Evolutionary conservation across 768 basidiomycete species (phyloP).

Genomic region (Rhizopogon sp.): DNA sequence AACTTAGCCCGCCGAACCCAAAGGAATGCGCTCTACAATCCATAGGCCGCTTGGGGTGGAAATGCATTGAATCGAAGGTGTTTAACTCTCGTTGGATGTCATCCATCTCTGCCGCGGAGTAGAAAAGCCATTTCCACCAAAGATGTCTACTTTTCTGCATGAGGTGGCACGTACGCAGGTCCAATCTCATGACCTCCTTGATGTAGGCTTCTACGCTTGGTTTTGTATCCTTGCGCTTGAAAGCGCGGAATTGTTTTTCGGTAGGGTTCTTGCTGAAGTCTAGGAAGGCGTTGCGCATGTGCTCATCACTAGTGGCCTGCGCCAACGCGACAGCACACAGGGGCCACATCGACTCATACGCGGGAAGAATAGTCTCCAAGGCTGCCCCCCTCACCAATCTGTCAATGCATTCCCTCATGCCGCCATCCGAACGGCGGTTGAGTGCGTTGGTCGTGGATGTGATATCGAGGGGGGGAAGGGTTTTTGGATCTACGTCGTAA

Average conservation of each 20-base stretch:
- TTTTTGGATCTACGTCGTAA: slow-evolving; percentile 18
- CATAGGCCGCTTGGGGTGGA: slow-evolving; percentile 22
- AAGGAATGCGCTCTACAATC: slow-evolving; percentile 35
- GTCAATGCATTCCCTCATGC: slow-evolving; percentile 25
- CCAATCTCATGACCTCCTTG: slow-evolving; percentile 22
- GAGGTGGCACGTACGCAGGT: slow-evolving; percentile 18
- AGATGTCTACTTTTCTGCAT: background rate
- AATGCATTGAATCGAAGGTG: slow-evolving; percentile 40
- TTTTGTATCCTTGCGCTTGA: slow-evolving; percentile 5
- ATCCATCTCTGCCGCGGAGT: slow-evolving; percentile 14
- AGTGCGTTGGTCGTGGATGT: slow-evolving; percentile 34
- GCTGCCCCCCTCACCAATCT: slow-evolving; percentile 36
- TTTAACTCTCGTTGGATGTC: slow-evolving; percentile 25
- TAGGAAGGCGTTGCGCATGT: slow-evolving; percentile 25
- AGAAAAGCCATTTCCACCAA: slow-evolving; percentile 11
- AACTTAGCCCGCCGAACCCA: slow-evolving; percentile 32
- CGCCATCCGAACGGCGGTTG: slow-evolving; percentile 9
- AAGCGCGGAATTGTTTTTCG: slow-evolving; percentile 12
- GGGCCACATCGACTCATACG: slow-evolving; percentile 62
- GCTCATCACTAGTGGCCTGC: slow-evolving; percentile 10
- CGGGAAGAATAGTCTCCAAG: slow-evolving; percentile 49
- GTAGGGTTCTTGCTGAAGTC: slow-evolving; percentile 29
- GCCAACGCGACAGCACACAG: slow-evolving; percentile 45
- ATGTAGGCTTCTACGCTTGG: slow-evolving; percentile 21
- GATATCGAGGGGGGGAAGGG: slow-evolving; percentile 29